phyloP scores from a whole-genome alignment of 805 yeast genomes.

The Starmerella bacillaris region DNA sequence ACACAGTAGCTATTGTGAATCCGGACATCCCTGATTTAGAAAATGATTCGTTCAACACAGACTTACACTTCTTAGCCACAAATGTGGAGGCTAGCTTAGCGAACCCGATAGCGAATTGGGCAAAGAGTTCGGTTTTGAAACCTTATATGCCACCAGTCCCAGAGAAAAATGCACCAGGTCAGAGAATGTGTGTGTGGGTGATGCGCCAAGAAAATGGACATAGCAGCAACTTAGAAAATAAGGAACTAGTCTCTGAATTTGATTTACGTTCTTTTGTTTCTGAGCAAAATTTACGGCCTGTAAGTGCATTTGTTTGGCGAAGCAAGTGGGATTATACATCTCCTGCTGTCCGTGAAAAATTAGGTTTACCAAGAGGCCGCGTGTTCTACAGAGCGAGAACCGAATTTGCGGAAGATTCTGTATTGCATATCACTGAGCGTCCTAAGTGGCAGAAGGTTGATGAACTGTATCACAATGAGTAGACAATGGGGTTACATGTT shows the following conservation, averaged over 20 bases:
- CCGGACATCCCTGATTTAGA: slow-evolving; percentile 77
- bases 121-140: slow-evolving; percentile 27
- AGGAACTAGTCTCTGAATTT: slow-evolving; percentile 30
- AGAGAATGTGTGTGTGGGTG: slow-evolving; percentile 79
- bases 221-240: background rate
- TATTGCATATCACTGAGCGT: slow-evolving; percentile 17
- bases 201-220: slow-evolving; percentile 42
- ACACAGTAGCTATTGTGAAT: slow-evolving; percentile 67
- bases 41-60: slow-evolving; percentile 49
- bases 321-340: slow-evolving; percentile 58
- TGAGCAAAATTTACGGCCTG: slow-evolving; percentile 40
- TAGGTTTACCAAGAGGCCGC: slow-evolving; percentile 57
- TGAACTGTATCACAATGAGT: slow-evolving; percentile 2
- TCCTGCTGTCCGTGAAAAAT: slow-evolving; percentile 44
- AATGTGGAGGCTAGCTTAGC: slow-evolving; percentile 45
- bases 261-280: slow-evolving; percentile 54
- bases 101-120: slow-evolving; percentile 35
- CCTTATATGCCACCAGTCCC: slow-evolving; percentile 71
- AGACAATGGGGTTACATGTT: slow-evolving; percentile 1
- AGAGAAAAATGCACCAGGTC: slow-evolving; percentile 68
- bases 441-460: slow-evolving; percentile 15
- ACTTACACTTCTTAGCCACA: slow-evolving; percentile 58
- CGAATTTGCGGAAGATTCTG: slow-evolving; percentile 17
- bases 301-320: slow-evolving; percentile 90
- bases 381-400: slow-evolving; percentile 31